phyloP scores from a whole-genome alignment of 78 protist genomes.

The Fonticula alba region DNA sequence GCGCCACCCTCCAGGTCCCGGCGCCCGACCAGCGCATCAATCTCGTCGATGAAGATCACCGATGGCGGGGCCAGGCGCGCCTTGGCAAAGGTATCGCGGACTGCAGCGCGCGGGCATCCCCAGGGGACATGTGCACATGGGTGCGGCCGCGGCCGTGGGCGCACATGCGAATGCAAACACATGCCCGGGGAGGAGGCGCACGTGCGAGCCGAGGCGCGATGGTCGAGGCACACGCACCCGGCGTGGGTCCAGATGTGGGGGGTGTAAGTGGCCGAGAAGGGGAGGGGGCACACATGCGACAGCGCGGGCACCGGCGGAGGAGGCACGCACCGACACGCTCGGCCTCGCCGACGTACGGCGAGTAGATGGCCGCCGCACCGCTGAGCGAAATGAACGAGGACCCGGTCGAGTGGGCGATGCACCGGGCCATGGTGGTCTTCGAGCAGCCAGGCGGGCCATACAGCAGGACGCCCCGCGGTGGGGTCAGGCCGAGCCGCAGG shows the following conservation, averaged over 20 bases:
- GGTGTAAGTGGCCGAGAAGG: too few species aligned
- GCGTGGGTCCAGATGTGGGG: not conserved
- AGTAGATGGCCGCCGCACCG: constrained; percentile 38
- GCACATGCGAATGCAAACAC: constrained; percentile 38
- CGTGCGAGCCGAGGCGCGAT: too few species aligned
- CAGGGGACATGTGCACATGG: too few species aligned
- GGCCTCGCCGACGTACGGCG: constrained; percentile 22
- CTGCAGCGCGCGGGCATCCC: too few species aligned
- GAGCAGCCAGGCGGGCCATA: constrained; percentile 56
- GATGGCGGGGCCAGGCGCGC: constrained; percentile 26
- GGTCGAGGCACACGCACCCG: too few species aligned
- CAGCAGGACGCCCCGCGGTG: constrained; percentile 33
- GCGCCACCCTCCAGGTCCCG: not conserved
- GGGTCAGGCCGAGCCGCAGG: constrained; percentile 6
- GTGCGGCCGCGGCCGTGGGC: constrained; percentile 12
- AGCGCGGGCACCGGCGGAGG: not conserved
- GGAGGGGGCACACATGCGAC: too few species aligned
- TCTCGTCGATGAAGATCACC: constrained; percentile 51
- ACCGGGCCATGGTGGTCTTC: constrained; percentile 43
- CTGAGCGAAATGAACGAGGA: constrained; percentile 14
- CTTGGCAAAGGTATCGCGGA: constrained; percentile 9
- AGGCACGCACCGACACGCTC: constrained; percentile 1
- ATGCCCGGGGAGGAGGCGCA: too few species aligned
- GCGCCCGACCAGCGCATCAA: constrained; percentile 34
- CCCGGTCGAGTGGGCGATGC: constrained; percentile 12